phyloP scores from a whole-genome alignment of 495 filamentous ascomycete species.

The Aspergillus saccharolyticus region DNA sequence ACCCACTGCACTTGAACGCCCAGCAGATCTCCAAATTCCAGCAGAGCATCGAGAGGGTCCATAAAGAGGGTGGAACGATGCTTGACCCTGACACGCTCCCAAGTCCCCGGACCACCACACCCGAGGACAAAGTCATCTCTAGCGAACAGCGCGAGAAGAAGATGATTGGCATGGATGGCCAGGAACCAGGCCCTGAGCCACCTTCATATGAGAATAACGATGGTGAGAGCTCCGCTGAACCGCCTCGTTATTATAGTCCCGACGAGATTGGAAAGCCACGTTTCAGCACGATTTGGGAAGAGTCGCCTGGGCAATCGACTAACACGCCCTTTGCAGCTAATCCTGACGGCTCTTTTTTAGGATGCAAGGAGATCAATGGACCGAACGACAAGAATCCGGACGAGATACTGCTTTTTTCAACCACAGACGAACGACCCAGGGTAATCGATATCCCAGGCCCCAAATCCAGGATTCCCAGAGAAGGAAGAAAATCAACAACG shows the following conservation, averaged over 20 bases:
- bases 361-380: slow-evolving; percentile 41
- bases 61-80: slow-evolving; percentile 25
- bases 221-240: slow-evolving; percentile 1
- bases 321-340: slow-evolving; percentile 20
- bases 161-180: slow-evolving; percentile 14
- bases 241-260: slow-evolving; percentile 34
- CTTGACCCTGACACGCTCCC: slow-evolving; percentile 30
- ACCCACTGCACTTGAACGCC: slow-evolving; percentile 36
- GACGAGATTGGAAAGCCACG: slow-evolving; percentile 41
- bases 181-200: slow-evolving; percentile 18
- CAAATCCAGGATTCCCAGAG: slow-evolving; percentile 24
- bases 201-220: slow-evolving; percentile 11
- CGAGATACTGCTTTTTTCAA: slow-evolving; percentile 38
- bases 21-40: slow-evolving; percentile 41
- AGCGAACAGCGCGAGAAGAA: slow-evolving; percentile 9
- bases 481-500: slow-evolving; percentile 13
- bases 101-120: slow-evolving; percentile 29
- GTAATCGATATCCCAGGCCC: slow-evolving; percentile 23
- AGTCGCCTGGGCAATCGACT: slow-evolving; percentile 26
- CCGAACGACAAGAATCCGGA: slow-evolving; percentile 36
- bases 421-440: slow-evolving; percentile 25
- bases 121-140: slow-evolving; percentile 17
- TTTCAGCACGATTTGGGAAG: slow-evolving; percentile 39
- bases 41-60: slow-evolving; percentile 32
- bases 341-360: slow-evolving; percentile 44